Conservation (phyloP, 1,284 basidiomycete species). For the Melampsora americana region DNA sequence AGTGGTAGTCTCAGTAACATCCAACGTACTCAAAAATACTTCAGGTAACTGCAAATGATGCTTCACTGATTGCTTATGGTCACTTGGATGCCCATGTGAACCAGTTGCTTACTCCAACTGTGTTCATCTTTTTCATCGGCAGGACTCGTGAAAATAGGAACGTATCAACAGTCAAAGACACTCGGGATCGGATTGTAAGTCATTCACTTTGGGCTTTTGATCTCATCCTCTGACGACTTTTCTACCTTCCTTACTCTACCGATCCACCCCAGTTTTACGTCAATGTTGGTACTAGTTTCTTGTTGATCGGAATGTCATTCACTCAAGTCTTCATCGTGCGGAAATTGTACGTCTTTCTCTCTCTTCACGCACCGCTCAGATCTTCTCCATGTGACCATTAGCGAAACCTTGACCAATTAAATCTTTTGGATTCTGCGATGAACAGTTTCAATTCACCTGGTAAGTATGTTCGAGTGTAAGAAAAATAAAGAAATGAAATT, state of each 20-base stretch:
- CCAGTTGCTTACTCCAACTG: constrained; percentile 51
- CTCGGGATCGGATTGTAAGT: constrained; percentile 56
- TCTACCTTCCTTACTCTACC: neutral
- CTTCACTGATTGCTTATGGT: neutral
- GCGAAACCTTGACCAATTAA: neutral
- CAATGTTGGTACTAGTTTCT: constrained; percentile 33
- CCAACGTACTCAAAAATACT: constrained; percentile 81
- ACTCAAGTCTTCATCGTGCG: constrained; percentile 44
- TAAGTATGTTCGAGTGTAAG: constrained; percentile 43
- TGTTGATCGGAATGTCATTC: constrained; percentile 42
- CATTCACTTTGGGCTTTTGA: neutral
- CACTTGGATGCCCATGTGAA: neutral
- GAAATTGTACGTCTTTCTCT: constrained; percentile 32
- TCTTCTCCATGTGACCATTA: neutral
- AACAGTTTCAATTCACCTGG: constrained; percentile 40
- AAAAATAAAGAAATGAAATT: neutral
- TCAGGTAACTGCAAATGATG: neutral
- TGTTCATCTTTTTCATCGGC: constrained; percentile 61
- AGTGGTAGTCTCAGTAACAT: constrained; percentile 79
- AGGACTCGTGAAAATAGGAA: constrained; percentile 71
- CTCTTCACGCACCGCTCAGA: neutral
- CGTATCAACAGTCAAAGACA: constrained; percentile 73
- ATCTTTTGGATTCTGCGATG: neutral
- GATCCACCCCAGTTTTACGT: constrained; percentile 37
- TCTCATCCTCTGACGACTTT: neutral